phyloP scores from a whole-genome alignment of 768 basidiomycete genomes.

The Saitozyma sp. region DNA sequence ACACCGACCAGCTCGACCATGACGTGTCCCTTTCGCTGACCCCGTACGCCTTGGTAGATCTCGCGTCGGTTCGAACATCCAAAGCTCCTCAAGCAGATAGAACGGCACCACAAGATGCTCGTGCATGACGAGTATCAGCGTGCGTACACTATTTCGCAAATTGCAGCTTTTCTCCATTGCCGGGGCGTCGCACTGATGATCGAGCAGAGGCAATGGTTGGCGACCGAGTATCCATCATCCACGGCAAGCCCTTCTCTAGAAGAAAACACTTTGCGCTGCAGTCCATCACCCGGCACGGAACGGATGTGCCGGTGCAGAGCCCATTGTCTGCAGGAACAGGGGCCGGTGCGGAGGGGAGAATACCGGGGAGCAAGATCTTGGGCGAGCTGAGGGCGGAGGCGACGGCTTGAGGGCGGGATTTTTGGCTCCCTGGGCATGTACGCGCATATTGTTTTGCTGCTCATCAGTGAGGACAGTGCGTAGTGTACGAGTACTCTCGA shows the following conservation, averaged over 20 bases:
- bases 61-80: conserved; percentile 45
- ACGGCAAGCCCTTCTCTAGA: conserved; percentile 39
- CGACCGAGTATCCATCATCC: conserved; percentile 44
- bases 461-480: no score
- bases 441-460: no score
- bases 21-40: background rate
- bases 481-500: no score
- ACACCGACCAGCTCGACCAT: background rate
- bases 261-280: conserved; percentile 39
- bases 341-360: conserved; percentile 4
- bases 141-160: conserved; percentile 17
- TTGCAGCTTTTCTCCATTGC: background rate
- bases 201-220: conserved; percentile 32
- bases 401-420: background rate
- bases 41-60: conserved; percentile 14
- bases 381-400: conserved; percentile 1
- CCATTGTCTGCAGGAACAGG: background rate
- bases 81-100: conserved; percentile 39
- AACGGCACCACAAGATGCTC: conserved; percentile 39
- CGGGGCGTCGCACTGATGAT: background rate
- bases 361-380: conserved; percentile 2
- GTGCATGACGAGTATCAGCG: conserved; percentile 46
- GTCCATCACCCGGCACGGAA: conserved; percentile 13
- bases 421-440: no score
- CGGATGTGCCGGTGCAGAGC: background rate